Evolutionary conservation across 768 basidiomycete genomes (phyloP).

Genomic region (Piloderma croceum): DNA sequence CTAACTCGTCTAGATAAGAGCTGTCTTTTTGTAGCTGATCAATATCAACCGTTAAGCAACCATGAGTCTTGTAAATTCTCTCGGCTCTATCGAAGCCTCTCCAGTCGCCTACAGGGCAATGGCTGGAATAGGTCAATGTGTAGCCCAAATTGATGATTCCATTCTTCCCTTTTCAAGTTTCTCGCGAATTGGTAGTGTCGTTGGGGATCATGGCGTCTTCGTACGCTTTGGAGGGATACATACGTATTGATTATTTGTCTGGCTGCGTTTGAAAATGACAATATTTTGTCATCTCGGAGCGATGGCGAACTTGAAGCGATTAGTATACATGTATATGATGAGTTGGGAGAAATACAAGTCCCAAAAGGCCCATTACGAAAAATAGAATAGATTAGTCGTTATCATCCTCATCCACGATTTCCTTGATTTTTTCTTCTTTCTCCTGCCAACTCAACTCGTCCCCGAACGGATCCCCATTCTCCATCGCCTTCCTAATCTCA

Average conservation of each 20-base stretch:
- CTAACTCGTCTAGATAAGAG: no score
- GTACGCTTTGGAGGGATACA: conserved; percentile 17
- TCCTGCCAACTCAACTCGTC: conserved; percentile 39
- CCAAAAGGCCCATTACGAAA: conserved; percentile 1
- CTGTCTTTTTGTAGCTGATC: no score
- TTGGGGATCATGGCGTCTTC: conserved; percentile 14
- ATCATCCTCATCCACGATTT: conserved; percentile 58
- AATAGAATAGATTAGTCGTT: no score
- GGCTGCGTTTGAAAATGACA: background rate
- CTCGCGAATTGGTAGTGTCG: conserved; percentile 12
- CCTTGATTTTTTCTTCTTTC: conserved; percentile 41
- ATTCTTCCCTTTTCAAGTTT: conserved; percentile 19
- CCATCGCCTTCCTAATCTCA: conserved; percentile 39
- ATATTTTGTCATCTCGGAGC: background rate
- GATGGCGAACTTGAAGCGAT: conserved; percentile 1
- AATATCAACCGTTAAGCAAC: no score
- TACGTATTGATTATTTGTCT: conserved; percentile 5
- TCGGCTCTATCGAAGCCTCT: conserved; percentile 58
- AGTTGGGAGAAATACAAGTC: conserved; percentile 11
- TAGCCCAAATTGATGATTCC: conserved; percentile 43
- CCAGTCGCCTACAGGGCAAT: conserved; percentile 34
- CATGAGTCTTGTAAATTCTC: no score
- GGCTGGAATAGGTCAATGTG: conserved; percentile 55
- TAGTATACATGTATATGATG: conserved; percentile 2
- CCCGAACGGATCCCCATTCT: conserved; percentile 68